A percentile compares a stretch with the other conserved stretches of the same genome.
These are phyloP conservation scores for Candida smagusa DNA, from an alignment of 1,139 yeast genomes.

Conservation along the genomic window DNA sequence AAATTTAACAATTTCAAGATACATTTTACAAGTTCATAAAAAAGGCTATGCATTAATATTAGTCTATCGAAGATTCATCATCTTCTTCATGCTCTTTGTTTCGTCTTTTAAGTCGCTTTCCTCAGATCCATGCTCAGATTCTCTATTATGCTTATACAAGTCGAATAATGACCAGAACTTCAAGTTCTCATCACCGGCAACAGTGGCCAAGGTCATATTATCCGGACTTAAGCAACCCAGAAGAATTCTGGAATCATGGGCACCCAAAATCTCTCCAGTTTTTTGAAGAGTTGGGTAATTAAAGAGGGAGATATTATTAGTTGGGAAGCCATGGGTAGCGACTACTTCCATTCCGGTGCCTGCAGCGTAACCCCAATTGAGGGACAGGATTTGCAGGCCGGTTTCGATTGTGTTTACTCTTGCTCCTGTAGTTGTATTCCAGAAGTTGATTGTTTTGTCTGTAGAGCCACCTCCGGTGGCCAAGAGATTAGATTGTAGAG, in stretches of 20 bases:
- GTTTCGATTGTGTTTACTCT: constrained; percentile 85
- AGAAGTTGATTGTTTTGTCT: constrained; percentile 86
- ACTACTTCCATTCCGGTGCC: constrained; percentile 81
- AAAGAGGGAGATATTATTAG: constrained; percentile 79
- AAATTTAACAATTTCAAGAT: too few species aligned
- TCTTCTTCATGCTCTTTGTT: constrained; percentile 14
- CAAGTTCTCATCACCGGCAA: constrained; percentile 94
- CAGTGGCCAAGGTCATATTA: constrained; percentile 84
- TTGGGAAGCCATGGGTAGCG: constrained; percentile 93
- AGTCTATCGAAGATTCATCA: constrained; percentile 16
- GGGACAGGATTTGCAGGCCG: constrained; percentile 89
- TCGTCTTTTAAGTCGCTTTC: constrained; percentile 16
- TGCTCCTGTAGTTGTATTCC: constrained; percentile 93
- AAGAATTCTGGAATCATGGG: constrained; percentile 88
- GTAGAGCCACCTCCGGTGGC: constrained; percentile 98
- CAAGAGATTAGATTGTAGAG: constrained; percentile 73
- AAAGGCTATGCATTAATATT: too few species aligned
- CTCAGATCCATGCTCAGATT: constrained; percentile 14
- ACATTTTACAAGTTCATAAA: too few species aligned
- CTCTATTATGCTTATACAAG: constrained; percentile 33
- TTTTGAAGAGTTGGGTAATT: constrained; percentile 83
- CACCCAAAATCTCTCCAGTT: constrained; percentile 81
- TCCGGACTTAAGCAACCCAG: constrained; percentile 88
- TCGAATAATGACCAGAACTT: constrained; percentile 95
- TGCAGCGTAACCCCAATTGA: constrained; percentile 81